Conservation (phyloP, 169 alveolate species). For the Ichthyophthirius multifiliis region DNA sequence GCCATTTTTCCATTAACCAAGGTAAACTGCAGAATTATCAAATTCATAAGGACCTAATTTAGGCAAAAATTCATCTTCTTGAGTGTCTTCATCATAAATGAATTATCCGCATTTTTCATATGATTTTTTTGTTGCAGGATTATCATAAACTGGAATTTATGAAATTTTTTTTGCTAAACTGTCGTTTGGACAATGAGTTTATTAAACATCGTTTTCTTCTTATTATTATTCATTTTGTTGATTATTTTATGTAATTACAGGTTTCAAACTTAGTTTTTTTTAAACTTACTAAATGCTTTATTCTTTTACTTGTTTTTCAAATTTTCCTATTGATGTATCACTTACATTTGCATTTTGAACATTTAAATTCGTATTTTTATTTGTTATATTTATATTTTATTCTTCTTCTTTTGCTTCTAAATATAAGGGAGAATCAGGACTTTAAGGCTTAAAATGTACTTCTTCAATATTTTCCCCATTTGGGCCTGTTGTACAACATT, state of each 20-base stretch:
- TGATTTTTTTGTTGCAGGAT: conserved; percentile 10
- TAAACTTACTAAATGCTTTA: not conserved
- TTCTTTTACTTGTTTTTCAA: not conserved
- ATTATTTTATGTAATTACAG: not conserved
- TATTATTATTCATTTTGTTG: not conserved
- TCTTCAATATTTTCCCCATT: not conserved
- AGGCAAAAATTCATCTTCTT: conserved; percentile 19
- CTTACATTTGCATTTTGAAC: too few relatives aligned
- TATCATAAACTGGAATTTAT: conserved; percentile 6
- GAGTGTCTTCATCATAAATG: conserved; percentile 21
- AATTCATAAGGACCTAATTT: conserved; percentile 30
- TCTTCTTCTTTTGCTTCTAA: conserved; percentile 8
- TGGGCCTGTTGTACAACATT: conserved; percentile 26
- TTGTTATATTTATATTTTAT: not conserved
- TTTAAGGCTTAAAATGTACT: not conserved
- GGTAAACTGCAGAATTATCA: conserved; percentile 35
- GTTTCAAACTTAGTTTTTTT: too few relatives aligned
- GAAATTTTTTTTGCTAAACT: not conserved
- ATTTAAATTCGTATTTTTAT: not conserved
- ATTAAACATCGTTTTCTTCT: not conserved
- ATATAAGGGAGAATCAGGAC: conserved; percentile 1
- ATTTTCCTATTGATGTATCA: too few relatives aligned
- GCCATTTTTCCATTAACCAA: conserved; percentile 43
- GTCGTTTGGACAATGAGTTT: conserved; percentile 4
- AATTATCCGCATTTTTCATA: conserved; percentile 4